A percentile compares a stretch with the other conserved stretches of the same genome.
These are phyloP conservation scores for Stenocarpella maydis DNA, from an alignment of 2,329 filamentous ascomycete species.

Conservation along the genomic window DNA sequence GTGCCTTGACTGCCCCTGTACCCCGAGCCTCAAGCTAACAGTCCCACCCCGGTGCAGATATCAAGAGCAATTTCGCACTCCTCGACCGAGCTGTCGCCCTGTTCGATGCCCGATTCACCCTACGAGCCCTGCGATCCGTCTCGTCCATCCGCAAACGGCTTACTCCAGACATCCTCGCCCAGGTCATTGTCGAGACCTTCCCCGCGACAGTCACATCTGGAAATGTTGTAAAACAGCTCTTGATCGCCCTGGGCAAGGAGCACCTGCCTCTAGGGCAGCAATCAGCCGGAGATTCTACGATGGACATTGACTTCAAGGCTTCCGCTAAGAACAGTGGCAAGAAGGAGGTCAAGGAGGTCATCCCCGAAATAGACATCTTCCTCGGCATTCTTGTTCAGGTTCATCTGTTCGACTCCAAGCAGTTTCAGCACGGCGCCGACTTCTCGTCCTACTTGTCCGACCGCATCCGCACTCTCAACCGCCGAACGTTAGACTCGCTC, in stretches of 20 bases:
- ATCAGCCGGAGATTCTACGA: conserved; percentile 73
- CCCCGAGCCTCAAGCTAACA: conserved; percentile 13
- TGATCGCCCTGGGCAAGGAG: conserved; percentile 74
- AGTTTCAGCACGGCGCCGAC: conserved; percentile 79
- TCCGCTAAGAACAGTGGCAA: conserved; percentile 63
- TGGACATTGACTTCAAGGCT: conserved; percentile 69
- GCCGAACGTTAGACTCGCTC: conserved; percentile 91
- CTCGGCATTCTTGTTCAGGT: conserved; percentile 88
- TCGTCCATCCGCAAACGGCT: conserved; percentile 94
- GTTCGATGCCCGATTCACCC: conserved; percentile 94
- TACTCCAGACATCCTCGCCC: conserved; percentile 80
- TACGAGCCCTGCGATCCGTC: conserved; percentile 92
- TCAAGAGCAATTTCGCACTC: conserved; percentile 91
- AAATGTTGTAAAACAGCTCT: conserved; percentile 72
- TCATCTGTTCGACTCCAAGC: conserved; percentile 84
- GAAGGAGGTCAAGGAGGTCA: conserved; percentile 73
- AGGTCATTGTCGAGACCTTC: conserved; percentile 84
- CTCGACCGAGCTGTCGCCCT: conserved; percentile 90
- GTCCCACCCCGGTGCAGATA: conserved; percentile 66
- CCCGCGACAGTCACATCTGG: conserved; percentile 67
- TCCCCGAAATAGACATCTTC: conserved; percentile 90
- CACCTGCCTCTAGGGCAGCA: conserved; percentile 68
- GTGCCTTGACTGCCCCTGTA: not conserved
- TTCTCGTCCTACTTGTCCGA: conserved; percentile 88
- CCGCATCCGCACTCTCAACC: conserved; percentile 87